phyloP scores from a whole-genome alignment of 2,329 filamentous ascomycete species.

The Verticillium tricorpus region DNA sequence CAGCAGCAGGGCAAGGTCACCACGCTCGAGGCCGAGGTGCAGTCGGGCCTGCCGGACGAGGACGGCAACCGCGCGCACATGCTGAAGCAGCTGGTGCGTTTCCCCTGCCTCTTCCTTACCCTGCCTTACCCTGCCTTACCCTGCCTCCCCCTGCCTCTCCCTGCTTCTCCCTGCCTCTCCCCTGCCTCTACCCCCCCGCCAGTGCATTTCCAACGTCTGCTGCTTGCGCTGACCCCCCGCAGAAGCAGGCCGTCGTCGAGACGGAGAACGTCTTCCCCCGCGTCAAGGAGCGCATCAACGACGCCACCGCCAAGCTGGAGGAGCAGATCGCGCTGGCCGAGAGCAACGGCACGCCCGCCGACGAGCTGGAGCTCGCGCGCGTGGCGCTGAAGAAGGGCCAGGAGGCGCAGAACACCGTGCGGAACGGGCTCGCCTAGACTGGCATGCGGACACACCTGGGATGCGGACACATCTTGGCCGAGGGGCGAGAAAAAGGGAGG shows the following conservation, averaged over 20 bases:
- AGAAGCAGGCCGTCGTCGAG: slow-evolving; percentile 81
- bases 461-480: too few relatives aligned
- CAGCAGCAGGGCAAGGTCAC: slow-evolving; percentile 69
- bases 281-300: slow-evolving; percentile 65
- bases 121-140: too few relatives aligned
- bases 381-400: slow-evolving; percentile 48
- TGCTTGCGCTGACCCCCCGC: background rate
- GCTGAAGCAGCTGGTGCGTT: slow-evolving; percentile 80
- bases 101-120: too few relatives aligned
- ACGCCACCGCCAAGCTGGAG: slow-evolving; percentile 70
- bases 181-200: background rate
- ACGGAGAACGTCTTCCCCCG: slow-evolving; percentile 78
- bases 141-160: too few relatives aligned
- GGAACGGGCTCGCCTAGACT: background rate
- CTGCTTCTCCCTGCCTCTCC: too few relatives aligned
- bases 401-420: slow-evolving; percentile 19
- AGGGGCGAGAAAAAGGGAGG: too few relatives aligned
- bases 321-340: slow-evolving; percentile 66
- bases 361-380: slow-evolving; percentile 52
- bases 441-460: too few relatives aligned
- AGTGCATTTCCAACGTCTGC: background rate
- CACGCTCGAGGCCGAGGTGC: slow-evolving; percentile 59
- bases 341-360: slow-evolving; percentile 36
- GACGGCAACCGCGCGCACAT: slow-evolving; percentile 75
- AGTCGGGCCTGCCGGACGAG: slow-evolving; percentile 42